Conservation (phyloP, 2,329 filamentous ascomycete genomes). For the Beauveria bassiana region DNA sequence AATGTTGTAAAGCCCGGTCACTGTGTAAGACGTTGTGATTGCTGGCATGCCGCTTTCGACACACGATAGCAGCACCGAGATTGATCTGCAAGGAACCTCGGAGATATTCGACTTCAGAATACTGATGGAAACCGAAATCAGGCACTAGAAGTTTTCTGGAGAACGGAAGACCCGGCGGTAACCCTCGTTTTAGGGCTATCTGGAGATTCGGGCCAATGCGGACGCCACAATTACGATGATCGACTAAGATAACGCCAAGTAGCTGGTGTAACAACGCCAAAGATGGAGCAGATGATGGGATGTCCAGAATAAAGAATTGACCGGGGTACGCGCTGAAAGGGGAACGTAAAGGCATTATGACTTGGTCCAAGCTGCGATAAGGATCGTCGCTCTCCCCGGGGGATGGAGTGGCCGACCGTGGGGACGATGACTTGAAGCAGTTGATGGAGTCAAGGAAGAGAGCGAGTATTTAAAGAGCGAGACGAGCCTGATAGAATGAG, state of each 20-base stretch:
- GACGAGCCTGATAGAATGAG: background rate
- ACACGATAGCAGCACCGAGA: no score
- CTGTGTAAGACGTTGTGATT: no score
- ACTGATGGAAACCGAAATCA: no score
- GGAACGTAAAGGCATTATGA: background rate
- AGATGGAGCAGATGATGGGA: background rate
- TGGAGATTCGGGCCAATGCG: background rate
- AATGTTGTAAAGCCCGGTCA: no score
- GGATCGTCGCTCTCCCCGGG: background rate
- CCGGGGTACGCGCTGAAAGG: constrained; percentile 4
- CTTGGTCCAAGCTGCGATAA: background rate
- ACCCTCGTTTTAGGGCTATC: background rate
- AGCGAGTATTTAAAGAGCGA: background rate
- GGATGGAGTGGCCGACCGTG: background rate
- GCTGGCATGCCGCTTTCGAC: no score
- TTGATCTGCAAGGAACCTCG: no score
- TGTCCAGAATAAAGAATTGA: background rate
- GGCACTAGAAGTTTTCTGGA: background rate
- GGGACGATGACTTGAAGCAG: background rate
- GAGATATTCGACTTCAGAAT: no score
- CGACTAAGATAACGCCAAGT: background rate
- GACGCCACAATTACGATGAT: constrained; percentile 2
- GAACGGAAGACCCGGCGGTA: background rate
- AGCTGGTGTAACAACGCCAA: background rate
- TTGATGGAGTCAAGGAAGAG: background rate